Base-by-base conservation (phyloP, 2,329 filamentous ascomycete species). In the Penicillium brevicompactum region DNA sequence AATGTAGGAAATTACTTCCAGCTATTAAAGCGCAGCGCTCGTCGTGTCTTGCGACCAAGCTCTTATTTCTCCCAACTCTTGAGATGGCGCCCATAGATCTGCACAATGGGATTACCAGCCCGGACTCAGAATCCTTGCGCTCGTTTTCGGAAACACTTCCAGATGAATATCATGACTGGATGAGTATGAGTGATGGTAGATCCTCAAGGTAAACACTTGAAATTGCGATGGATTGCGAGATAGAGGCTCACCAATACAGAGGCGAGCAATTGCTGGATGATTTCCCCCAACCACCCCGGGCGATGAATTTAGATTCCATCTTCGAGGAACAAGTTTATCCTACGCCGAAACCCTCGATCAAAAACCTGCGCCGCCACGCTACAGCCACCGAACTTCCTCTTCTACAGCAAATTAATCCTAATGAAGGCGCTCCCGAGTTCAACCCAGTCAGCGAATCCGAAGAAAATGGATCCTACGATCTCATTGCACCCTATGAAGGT, bases 371-470 rank as follows among this genome's bases (percentile, higher is more conserved):
- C 8, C 64, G 66, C 8, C 63, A 66, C 24, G 58, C 62, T 24
- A 63, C 65, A 5, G 53, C 64, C 45, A 63, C 63, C n/a, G 65
- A 70, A 16, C 57, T 68, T 2, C 67, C 67, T n/a, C 57, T 69
- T 11, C 52, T 70, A 8, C 67, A 70, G 27, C 60, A 67, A 37
- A 37, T 55, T 9, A 70, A 69, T 38, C 67, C 63, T 0, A 61
- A 64, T 18, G 64, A 68, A 13, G 61, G 61, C 8, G 61, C 61
- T 8, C 62, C 65, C 10, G 59, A 68, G 14, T 69, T 65, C 30
- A 60, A 70, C n/a, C 67, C 67, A 0, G 57, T 71, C 18, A 67
- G 66, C 4, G 70, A 73, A 52, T 67, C 66, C 4, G 70, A 73
- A 52, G 65, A 71, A 27, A 70, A 64, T 6, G 59, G 61, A 14